phyloP scores from a whole-genome alignment of 2,329 filamentous ascomycete genomes.

The Phaeosphaeriaceae sp. region DNA sequence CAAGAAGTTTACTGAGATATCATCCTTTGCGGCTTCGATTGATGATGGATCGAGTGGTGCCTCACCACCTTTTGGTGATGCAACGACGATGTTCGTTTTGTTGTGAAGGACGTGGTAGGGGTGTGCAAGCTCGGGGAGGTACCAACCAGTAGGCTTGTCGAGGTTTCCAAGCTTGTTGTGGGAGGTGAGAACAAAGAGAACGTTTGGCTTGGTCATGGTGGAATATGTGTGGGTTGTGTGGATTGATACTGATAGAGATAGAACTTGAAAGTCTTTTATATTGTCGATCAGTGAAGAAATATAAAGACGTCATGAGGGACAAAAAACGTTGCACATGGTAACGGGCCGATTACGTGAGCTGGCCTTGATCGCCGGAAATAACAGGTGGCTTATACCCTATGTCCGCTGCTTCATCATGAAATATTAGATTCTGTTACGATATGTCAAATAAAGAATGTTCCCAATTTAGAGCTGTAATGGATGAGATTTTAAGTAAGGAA shows the following conservation, averaged over 20 bases:
- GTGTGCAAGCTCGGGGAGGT: conserved; percentile 55
- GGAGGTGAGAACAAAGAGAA: conserved; percentile 75
- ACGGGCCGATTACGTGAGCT: too few relatives aligned
- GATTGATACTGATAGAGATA: background rate
- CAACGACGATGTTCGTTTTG: conserved; percentile 48
- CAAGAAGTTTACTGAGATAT: conserved; percentile 52
- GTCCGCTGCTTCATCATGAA: too few relatives aligned
- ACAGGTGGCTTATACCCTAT: too few relatives aligned
- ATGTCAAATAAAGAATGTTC: too few relatives aligned
- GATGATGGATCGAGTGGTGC: conserved; percentile 47
- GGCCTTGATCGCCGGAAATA: too few relatives aligned
- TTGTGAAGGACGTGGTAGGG: conserved; percentile 48
- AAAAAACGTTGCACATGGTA: too few relatives aligned
- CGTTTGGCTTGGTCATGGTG: conserved; percentile 54
- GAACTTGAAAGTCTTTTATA: too few relatives aligned
- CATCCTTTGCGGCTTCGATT: conserved; percentile 54
- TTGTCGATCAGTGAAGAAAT: too few relatives aligned
- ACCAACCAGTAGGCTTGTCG: conserved; percentile 70
- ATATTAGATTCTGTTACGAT: too few relatives aligned
- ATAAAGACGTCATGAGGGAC: too few relatives aligned
- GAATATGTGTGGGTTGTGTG: background rate
- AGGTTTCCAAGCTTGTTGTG: conserved; percentile 55
- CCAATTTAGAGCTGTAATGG: too few relatives aligned
- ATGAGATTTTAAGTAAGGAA: too few relatives aligned
- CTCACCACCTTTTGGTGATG: conserved; percentile 48